Percentiles rank a stretch among this genome's conserved stretches.
phyloP scores from a whole-genome alignment of 345 rosid genomes.

The Kernera saxatilis region DNA sequence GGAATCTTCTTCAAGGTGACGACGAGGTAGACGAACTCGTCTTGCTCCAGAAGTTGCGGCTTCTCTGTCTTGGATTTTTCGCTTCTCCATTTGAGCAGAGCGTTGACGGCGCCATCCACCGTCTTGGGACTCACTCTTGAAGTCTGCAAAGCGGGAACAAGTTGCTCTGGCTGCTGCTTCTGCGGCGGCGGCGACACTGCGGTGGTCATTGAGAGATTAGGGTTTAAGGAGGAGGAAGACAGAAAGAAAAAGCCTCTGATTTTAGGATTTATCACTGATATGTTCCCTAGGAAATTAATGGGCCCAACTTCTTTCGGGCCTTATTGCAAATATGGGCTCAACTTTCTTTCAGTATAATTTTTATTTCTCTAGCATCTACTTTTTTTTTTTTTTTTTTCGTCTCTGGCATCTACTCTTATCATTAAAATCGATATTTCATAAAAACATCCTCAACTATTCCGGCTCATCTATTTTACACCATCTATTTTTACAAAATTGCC shows the following conservation, averaged over 20 bases:
- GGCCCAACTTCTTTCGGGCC: constrained; percentile 2
- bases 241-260: not conserved
- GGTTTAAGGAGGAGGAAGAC: constrained; percentile 18
- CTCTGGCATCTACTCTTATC: no score
- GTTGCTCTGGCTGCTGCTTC: not conserved
- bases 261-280: constrained; percentile 2
- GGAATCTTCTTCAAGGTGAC: constrained; percentile 67
- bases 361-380: no score
- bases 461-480: no score
- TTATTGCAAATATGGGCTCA: not conserved
- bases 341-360: not conserved
- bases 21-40: constrained; percentile 57
- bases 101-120: constrained; percentile 39
- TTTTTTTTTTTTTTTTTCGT: no score
- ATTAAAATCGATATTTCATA: no score
- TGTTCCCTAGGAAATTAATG: not conserved
- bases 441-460: no score
- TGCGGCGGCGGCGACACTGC: constrained; percentile 15
- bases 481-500: no score
- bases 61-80: constrained; percentile 41
- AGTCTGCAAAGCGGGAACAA: not conserved
- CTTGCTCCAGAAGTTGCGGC: constrained; percentile 64
- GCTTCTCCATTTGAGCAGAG: constrained; percentile 53
- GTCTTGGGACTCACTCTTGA: constrained; percentile 32
- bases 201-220: constrained; percentile 27